phyloP scores from a whole-genome alignment of 73 alveolate genomes.

The Paramecium octaurelia region DNA sequence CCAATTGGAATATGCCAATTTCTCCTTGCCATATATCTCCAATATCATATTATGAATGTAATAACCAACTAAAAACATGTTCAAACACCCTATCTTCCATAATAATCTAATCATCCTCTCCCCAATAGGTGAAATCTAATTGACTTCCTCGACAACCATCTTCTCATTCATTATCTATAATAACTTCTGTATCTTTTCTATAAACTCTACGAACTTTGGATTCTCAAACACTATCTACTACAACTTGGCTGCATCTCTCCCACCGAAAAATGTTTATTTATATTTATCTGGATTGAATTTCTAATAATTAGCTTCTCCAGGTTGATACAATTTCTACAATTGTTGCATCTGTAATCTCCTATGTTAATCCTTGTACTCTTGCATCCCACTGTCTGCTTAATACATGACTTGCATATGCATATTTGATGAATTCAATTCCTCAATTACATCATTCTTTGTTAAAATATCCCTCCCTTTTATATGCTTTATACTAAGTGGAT shows the following conservation, averaged over 20 bases:
- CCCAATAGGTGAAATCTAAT: neutral
- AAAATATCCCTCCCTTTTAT: constrained; percentile 12
- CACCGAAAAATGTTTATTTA: neutral
- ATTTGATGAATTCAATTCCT: neutral
- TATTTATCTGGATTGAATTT: constrained; percentile 20
- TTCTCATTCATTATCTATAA: neutral
- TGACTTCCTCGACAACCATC: neutral
- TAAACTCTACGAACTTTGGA: neutral
- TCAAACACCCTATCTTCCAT: constrained; percentile 23
- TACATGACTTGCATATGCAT: neutral
- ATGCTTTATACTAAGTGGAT: neutral
- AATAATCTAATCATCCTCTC: constrained; percentile 9
- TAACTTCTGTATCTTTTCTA: neutral
- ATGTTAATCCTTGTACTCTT: neutral
- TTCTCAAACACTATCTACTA: neutral
- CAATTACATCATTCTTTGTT: constrained; percentile 24
- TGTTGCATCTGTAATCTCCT: neutral
- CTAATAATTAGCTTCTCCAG: neutral
- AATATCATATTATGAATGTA: constrained; percentile 20
- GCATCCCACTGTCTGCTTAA: neutral
- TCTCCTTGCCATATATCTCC: constrained; percentile 30
- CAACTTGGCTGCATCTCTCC: neutral
- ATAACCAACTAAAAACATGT: neutral
- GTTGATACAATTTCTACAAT: neutral
- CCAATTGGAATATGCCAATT: constrained; percentile 24